Evolutionary conservation across 1,284 basidiomycete genomes (phyloP), one percentile per base, ranked within the genome.

Genomic region (Malassezia furfur): DNA sequence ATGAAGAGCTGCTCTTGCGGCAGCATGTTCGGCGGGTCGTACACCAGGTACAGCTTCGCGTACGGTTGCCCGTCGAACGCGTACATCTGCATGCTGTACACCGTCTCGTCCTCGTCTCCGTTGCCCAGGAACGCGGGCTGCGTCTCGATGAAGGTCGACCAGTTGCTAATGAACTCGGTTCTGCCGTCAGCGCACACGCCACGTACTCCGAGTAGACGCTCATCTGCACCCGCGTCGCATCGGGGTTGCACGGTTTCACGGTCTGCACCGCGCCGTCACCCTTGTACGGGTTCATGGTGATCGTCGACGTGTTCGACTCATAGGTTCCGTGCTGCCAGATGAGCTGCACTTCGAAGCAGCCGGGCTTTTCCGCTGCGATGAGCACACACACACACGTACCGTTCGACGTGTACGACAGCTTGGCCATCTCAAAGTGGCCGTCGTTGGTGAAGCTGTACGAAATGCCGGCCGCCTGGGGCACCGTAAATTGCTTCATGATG

Each of bases 251-350:
- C 14, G 45, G 45, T 12, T 51, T 14, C 34, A 57, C 44, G 4
- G 40, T 36, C 41, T 57, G 50, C 11, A 57, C 38, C 14, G 35
- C 28, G 25, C 71, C 70, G 32, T 74, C 71, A 0, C 62, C 58
- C 0, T 61, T 56, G 55, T 60, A 72, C 3, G 70, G 66, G 1
- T 3, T 44, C 36, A 74, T 57, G 6, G 60, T 61, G 46, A 72
- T 57, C 44, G 55, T 50, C 52, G 58, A 57, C n/a, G 54, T n/a
- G 54, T 69, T 64, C 49, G 65, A 48, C 5, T 50, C 39, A 44
- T 71, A 74, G 7, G 60, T 71, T 31, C 71, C 71, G 44, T 74
- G 71, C 34, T 72, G 70, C 71, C 71, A 74, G 35, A 69, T 64
- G 30, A 74, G 55, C 10, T 67, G 61, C 2, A 65, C 70, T 12